Conservation (phyloP, 2,329 filamentous ascomycete species). For the Ophiostoma ips region DNA sequence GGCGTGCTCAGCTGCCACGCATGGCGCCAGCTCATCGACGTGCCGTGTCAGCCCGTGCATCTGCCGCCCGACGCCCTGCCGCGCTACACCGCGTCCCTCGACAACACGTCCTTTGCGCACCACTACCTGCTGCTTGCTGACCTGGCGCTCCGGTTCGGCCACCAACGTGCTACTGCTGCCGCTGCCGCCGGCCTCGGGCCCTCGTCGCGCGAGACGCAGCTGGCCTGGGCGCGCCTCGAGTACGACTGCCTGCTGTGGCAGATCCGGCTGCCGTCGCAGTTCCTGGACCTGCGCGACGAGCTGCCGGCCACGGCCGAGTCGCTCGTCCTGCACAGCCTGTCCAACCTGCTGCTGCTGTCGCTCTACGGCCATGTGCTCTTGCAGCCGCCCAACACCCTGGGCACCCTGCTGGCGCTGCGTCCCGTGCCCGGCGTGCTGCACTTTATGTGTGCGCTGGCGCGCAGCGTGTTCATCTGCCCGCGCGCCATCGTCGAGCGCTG, state of each 20-base stretch:
- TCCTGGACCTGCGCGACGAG: constrained; percentile 7
- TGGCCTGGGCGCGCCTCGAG: constrained; percentile 3
- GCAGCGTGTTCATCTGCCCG: constrained; percentile 5
- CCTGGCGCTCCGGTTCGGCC: not conserved
- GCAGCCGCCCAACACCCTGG: not conserved
- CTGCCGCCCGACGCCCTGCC: not conserved
- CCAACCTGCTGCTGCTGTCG: constrained; percentile 1
- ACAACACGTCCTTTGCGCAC: not conserved
- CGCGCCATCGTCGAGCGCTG: not conserved
- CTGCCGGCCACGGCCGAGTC: constrained; percentile 3
- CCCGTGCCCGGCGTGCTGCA: constrained; percentile 3
- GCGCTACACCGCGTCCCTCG: not conserved
- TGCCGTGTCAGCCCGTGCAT: not conserved
- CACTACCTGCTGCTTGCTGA: constrained; percentile 1
- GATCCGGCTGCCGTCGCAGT: not conserved
- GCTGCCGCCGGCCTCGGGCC: no score
- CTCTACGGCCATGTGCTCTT: not conserved
- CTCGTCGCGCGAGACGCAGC: not conserved
- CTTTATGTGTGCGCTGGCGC: constrained; percentile 1
- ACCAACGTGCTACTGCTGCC: no score
- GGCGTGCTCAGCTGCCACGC: not conserved
- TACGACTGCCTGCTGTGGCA: constrained; percentile 7
- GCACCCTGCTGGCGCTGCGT: not conserved
- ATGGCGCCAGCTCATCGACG: not conserved
- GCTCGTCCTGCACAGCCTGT: constrained; percentile 2